A percentile compares a stretch with the other conserved stretches of the same genome.
Conservation (phyloP, 345 rosid species). For the Gossypium sturtianum region DNA sequence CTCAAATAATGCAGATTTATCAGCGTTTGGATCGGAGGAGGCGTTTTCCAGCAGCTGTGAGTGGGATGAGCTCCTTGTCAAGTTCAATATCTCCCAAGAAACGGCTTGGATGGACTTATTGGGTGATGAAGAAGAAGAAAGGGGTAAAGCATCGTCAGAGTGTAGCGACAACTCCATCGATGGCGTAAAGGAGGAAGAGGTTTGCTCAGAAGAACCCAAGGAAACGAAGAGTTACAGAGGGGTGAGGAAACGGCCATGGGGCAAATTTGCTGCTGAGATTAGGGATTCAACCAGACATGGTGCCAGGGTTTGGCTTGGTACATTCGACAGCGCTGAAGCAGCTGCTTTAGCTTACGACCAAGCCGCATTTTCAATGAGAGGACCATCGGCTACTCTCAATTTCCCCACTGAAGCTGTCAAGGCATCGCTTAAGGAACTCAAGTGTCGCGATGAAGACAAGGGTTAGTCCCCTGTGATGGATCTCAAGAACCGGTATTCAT, state of each 20-base stretch:
- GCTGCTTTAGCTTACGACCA: slow-evolving; percentile 27
- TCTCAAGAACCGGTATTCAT: slow-evolving; percentile 47
- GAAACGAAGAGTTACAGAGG: slow-evolving; percentile 46
- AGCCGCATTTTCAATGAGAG: slow-evolving; percentile 56
- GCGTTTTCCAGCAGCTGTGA: slow-evolving; percentile 23
- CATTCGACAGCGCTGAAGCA: slow-evolving; percentile 44
- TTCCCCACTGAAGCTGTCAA: slow-evolving; percentile 45
- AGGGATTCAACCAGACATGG: slow-evolving; percentile 63
- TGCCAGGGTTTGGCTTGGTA: slow-evolving; percentile 68
- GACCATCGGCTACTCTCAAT: slow-evolving; percentile 50
- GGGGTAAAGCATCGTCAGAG: slow-evolving; percentile 29
- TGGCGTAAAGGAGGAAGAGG: slow-evolving; percentile 32
- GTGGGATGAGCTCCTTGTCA: slow-evolving; percentile 27
- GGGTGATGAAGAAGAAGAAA: slow-evolving; percentile 6
- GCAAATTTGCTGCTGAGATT: slow-evolving; percentile 70
- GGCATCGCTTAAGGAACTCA: slow-evolving; percentile 47
- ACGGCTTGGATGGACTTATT: slow-evolving; percentile 32
- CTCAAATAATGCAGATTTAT: slow-evolving; percentile 14
- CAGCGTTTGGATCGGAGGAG: slow-evolving; percentile 30
- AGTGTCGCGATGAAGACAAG: slow-evolving; percentile 26
- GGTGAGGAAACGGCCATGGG: slow-evolving; percentile 70
- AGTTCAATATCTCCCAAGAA: slow-evolving; percentile 35
- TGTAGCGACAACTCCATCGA: slow-evolving; percentile 18
- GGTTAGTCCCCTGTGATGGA: slow-evolving; percentile 65
- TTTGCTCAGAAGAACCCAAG: slow-evolving; percentile 9